A percentile compares a stretch with the other conserved stretches of the same genome.
These are phyloP conservation scores for Gossypium turneri DNA, from an alignment of 345 rosid genomes.

Conservation along the genomic window DNA sequence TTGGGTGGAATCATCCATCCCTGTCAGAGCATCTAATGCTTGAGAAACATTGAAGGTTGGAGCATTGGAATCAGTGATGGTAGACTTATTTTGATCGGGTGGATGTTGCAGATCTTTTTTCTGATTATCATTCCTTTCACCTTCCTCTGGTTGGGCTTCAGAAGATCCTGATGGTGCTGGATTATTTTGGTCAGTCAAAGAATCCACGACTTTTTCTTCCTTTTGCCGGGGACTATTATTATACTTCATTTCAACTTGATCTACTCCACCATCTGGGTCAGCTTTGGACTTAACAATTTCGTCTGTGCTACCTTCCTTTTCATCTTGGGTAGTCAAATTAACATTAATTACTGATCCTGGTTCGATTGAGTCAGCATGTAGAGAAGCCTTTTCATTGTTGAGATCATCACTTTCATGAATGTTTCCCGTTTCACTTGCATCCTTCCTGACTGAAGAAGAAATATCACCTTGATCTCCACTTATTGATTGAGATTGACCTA, in stretches of 20 bases:
- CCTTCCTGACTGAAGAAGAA: slow-evolving; percentile 30
- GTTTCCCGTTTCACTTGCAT: slow-evolving; percentile 34
- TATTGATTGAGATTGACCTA: slow-evolving; percentile 28
- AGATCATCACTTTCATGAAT: slow-evolving; percentile 35
- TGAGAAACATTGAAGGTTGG: slow-evolving; percentile 55
- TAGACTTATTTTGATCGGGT: slow-evolving; percentile 38
- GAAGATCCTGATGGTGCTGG: slow-evolving; percentile 35
- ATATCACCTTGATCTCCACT: slow-evolving; percentile 36
- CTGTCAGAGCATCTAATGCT: slow-evolving; percentile 86
- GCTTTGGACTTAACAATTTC: slow-evolving; percentile 37
- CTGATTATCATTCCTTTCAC: slow-evolving; percentile 45
- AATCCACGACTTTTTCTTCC: slow-evolving; percentile 42
- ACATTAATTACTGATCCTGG: not conserved
- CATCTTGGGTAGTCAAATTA: slow-evolving; percentile 25
- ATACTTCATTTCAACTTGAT: slow-evolving; percentile 31
- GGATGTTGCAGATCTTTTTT: slow-evolving; percentile 41
- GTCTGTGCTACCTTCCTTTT: slow-evolving; percentile 30
- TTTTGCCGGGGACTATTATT: slow-evolving; percentile 32
- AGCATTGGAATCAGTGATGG: slow-evolving; percentile 32
- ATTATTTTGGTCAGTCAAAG: slow-evolving; percentile 44
- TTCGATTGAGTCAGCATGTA: slow-evolving; percentile 25
- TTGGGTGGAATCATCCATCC: slow-evolving; percentile 94
- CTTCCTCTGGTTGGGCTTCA: slow-evolving; percentile 48
- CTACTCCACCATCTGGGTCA: slow-evolving; percentile 34
- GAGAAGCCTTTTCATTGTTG: slow-evolving; percentile 35